Base-by-base conservation (phyloP, 129 eudicot species). In the Cynara cardunculus region DNA sequence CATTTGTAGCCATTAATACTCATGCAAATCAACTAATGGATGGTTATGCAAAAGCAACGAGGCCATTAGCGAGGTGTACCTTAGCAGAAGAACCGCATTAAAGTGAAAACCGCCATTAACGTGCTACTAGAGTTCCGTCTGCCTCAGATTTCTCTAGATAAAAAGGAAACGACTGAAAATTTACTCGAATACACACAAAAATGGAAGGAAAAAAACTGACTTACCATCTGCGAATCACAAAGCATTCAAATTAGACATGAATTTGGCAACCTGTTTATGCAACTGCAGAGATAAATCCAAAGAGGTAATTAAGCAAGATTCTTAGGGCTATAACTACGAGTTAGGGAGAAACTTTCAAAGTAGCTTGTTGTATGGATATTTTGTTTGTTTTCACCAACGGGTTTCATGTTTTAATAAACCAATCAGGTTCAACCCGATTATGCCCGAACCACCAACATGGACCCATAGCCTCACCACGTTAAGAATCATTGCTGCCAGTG, bases 61-160 rank as follows among this genome's bases (percentile, higher is more conserved):
- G 34, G 77, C 30, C 64, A 72, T 71, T 7, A 72, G 61, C 28
- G 61, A 72, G 76, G 30, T 37, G 8, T 72, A 34, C 76, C 31
- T 37, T 21, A 3, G 25, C 25, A 73, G 34, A 24, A 39, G 64
- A 37, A 73, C 32, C 30, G 34, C 19, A 73, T 73, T 34, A 41
- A 25, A 39, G 12, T 16, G 22, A 25, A 73, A 59, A 22, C 16
- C 64, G 77, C 77, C 64, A 73, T 72, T 22, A 46, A 37, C 21
- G 10, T 35, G 59, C 56, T n/a, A 21, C 14, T 46, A 53, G 24
- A 37, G 28, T 27, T 71, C 6, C 49, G 13, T 16, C 19, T 32
- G 75, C 27, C 28, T 71, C 46, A 8, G 22, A 37, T 44, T 14
- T 41, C 25, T 41, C 7, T 30, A 44, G 12, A 46, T 25, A 25